Base-by-base conservation (phyloP, 441 rosid species). In the Corymbia citriodora region DNA sequence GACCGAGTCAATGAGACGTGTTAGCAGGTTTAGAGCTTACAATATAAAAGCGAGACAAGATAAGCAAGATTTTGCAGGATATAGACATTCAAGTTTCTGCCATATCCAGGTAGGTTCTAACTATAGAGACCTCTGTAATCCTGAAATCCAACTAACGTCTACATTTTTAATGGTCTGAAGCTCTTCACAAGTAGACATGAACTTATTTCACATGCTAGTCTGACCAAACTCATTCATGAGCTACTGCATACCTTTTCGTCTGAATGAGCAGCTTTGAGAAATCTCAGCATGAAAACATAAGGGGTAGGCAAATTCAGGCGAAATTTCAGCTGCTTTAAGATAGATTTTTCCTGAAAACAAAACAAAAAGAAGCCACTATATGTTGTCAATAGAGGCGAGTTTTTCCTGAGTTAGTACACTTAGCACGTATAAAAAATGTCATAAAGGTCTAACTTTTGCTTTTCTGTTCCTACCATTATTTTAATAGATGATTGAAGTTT, bases 241-340 rank as follows among this genome's bases (percentile, higher is more conserved):
- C 57, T 31, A 25, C 25, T 82, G 52, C 82, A 49, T 93, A 97
- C 99, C 98, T 94, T 93, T 87, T 90, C 89, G 92, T 97, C 95
- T 59, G 99, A 95, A 90, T 93, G 96, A 91, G 99, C 98, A 93
- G 98, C 99, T 95, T 96, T 96, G 68, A 98, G 96, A 93, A 97
- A 98, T 92, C 99, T 96, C 90, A 97, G 92, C 99, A 96, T 95
- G 96, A 98, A 98, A 91, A 97, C 99, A 90, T 98, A 97, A 12
- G 98, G 96, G 52, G 99, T 97, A 48, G 99, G 97, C 54, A 92
- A 91, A 92, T 98, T 98, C 57, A 98, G 94, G 89, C 99, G 98
- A 88, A 97, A 98, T 91, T 96, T 96, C 94, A 98, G 91, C 90
- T 91, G 93, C 93, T 94, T 96, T 52, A 98, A 97, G 89, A 98